These are phyloP conservation scores for Stachybotrys chlorohalonatus DNA, from an alignment of 2,329 filamentous ascomycete species.

Conservation along the genomic window DNA sequence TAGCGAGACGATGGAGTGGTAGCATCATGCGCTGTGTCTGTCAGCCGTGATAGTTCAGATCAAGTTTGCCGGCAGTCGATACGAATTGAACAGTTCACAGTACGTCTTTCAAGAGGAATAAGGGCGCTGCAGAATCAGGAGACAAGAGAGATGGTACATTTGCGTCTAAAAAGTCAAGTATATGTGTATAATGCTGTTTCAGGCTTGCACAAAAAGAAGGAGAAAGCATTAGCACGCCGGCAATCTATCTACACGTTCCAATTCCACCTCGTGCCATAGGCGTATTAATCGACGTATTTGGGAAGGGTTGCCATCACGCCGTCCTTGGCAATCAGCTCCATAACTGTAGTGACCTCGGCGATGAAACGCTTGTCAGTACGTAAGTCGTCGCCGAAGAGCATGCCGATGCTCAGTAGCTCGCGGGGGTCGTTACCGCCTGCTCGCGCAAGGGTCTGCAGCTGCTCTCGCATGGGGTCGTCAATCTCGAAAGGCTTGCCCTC, in stretches of 20 bases:
- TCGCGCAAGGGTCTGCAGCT: constrained; percentile 35
- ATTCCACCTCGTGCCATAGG: too few relatives aligned
- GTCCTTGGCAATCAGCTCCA: constrained; percentile 35
- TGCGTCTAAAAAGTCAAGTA: too few relatives aligned
- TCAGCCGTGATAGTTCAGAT: too few relatives aligned
- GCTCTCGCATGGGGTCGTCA: constrained; percentile 39
- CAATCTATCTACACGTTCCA: too few relatives aligned
- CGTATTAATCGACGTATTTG: constrained; percentile 30
- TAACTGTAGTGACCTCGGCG: constrained; percentile 33
- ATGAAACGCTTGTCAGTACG: constrained; percentile 38
- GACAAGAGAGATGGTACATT: too few relatives aligned
- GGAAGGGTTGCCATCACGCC: constrained; percentile 39
- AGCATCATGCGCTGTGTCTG: not conserved
- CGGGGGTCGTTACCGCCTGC: constrained; percentile 31
- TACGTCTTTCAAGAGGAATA: too few relatives aligned
- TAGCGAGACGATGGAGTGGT: not conserved
- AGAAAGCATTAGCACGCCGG: too few relatives aligned
- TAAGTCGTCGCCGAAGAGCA: constrained; percentile 42
- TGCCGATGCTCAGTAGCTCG: constrained; percentile 34
- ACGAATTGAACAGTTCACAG: too few relatives aligned
- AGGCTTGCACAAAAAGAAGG: too few relatives aligned
- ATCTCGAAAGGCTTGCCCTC: constrained; percentile 29
- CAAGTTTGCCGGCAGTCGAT: too few relatives aligned
- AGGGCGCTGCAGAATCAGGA: too few relatives aligned
- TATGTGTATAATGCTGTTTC: too few relatives aligned